Base-by-base conservation (phyloP, 768 basidiomycete species). In the Pulveroboletus sp. region DNA sequence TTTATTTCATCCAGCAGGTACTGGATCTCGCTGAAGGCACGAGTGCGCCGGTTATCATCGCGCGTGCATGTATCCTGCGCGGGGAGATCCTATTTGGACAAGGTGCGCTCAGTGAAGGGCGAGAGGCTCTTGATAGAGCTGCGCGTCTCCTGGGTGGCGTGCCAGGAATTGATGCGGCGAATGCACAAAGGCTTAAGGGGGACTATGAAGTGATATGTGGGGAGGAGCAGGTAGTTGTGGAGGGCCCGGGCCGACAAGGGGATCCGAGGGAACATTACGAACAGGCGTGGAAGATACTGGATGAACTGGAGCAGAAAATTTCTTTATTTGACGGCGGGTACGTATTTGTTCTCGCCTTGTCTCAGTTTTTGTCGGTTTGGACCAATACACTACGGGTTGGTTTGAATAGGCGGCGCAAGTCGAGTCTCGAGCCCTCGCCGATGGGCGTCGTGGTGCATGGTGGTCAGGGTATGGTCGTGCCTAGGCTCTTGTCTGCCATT, bases 1-100 rank as follows among this genome's bases (percentile, higher is more conserved):
- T 90, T 52, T 93, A 87, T 58, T 95, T 93, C 62, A 76, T 85
- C 0, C 75, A 85, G 36, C 86, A 92, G 61, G 88, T 87, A 1
- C 71, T 77, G n/a, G 81, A 83, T 17, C 71, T 97, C 1, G 89
- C 91, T 0, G 71, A 76, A 41, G 74, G 85, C 6, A 64, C 92
- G 10, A 83, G 83, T 52, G 79, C 85, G 0, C 81, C 85, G 14
- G 76, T 81, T 0, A 69, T 89, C 59, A 65, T 77, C 7, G 79
- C 83, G 18, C 78, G 86, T 8, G 88, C 89, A 0, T 67, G 85
- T 27, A 75, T 83, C 0, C 73, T 78, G 57, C 79, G 81, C 46
- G 86, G 79, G 3, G 89, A 93, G 55, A 72, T 95, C 2, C 75
- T 84, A 40, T 65, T 92, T 5, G 76, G 82, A 41, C 75, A 86